A percentile compares a stretch with the other conserved stretches of the same genome.
Conservation (phyloP, 108 stramenopile genomes). For the Stephanodiscus minutulus region DNA sequence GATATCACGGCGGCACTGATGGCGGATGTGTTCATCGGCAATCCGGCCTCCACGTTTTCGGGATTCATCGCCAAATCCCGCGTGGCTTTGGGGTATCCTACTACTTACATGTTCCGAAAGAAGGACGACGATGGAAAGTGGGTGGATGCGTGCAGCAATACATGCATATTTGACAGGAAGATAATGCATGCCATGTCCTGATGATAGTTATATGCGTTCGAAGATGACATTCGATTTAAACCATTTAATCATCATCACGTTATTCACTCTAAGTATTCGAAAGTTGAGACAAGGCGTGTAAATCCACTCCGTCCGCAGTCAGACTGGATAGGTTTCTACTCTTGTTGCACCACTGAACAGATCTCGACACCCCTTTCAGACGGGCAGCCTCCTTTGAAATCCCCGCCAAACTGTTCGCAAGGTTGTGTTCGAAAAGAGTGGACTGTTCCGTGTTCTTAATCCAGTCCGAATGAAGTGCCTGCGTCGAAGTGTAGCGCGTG, state of each 20-base stretch:
- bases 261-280: too few species aligned
- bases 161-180: constrained; percentile 34
- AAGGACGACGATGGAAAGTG: constrained; percentile 21
- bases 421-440: constrained; percentile 5
- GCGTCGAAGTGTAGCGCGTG: constrained; percentile 42
- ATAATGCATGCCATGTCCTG: not conserved
- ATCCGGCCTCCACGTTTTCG: constrained; percentile 31
- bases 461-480: constrained; percentile 63
- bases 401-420: constrained; percentile 5
- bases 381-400: constrained; percentile 8
- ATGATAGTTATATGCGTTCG: not conserved
- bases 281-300: not conserved
- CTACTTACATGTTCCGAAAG: constrained; percentile 37
- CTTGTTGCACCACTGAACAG: constrained; percentile 13
- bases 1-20: constrained; percentile 30
- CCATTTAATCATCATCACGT: too few species aligned
- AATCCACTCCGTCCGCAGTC: not conserved
- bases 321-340: not conserved
- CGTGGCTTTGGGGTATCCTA: constrained; percentile 38
- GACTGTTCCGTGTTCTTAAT: constrained; percentile 26
- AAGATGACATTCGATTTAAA: not conserved
- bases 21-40: constrained; percentile 36
- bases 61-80: constrained; percentile 54
- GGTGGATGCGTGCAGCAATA: constrained; percentile 32
- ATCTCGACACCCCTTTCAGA: constrained; percentile 10